A percentile compares a stretch with the other conserved stretches of the same genome.
Evolutionary conservation across 768 basidiomycete genomes (phyloP).

Genomic region (Macrocybe gigantea): DNA sequence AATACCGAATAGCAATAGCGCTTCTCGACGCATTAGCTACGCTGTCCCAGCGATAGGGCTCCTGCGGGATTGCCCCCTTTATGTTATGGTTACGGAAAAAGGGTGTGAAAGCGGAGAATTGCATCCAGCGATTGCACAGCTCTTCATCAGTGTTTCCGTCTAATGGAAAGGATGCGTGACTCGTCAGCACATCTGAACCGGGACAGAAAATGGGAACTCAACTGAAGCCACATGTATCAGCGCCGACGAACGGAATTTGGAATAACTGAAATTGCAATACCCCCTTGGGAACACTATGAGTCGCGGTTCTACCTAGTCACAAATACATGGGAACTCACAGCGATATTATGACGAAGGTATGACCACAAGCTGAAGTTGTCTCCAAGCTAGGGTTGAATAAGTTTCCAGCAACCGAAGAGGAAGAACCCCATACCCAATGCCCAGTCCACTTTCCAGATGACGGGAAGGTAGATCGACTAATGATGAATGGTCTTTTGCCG

Average conservation of each 20-base stretch:
- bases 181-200: constrained; percentile 1
- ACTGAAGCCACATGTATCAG: constrained; percentile 71
- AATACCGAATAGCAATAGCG: constrained; percentile 67
- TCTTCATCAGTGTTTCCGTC: constrained; percentile 72
- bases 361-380: constrained; percentile 76
- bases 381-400: constrained; percentile 44
- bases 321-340: constrained; percentile 16
- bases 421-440: constrained; percentile 49
- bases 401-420: neutral
- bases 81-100: constrained; percentile 81
- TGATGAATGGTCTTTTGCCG: constrained; percentile 64
- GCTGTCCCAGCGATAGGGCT: constrained; percentile 78
- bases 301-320: neutral
- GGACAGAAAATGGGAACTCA: constrained; percentile 8
- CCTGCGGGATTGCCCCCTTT: constrained; percentile 63
- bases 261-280: constrained; percentile 80
- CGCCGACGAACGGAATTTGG: constrained; percentile 80
- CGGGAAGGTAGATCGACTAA: constrained; percentile 65
- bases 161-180: constrained; percentile 9
- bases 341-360: constrained; percentile 61
- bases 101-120: constrained; percentile 74
- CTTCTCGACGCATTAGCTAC: constrained; percentile 69
- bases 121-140: constrained; percentile 83
- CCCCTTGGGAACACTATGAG: constrained; percentile 32
- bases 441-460: constrained; percentile 67